These are phyloP conservation scores for Sclerotinia borealis DNA, from an alignment of 2,329 filamentous ascomycete species.

Conservation along the genomic window DNA sequence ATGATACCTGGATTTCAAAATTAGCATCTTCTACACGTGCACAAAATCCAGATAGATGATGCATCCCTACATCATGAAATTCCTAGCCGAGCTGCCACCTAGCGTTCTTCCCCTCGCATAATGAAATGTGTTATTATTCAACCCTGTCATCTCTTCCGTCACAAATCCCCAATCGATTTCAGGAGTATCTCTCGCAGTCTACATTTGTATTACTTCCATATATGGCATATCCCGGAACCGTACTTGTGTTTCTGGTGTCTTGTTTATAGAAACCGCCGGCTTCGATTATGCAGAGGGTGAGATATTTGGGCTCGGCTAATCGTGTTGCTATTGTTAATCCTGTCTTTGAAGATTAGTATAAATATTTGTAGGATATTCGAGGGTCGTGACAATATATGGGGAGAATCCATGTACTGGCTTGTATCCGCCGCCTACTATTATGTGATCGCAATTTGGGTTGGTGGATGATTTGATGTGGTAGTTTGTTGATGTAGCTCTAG, in stretches of 20 bases:
- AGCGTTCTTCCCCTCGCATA: slow-evolving; percentile 32
- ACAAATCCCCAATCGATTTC: slow-evolving; percentile 13
- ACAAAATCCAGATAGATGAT: neutral
- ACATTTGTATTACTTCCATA: neutral
- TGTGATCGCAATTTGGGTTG: neutral
- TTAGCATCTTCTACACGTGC: neutral
- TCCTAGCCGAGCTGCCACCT: slow-evolving; percentile 34
- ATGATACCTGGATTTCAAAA: neutral
- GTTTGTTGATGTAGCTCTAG: neutral
- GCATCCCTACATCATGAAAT: slow-evolving; percentile 28
- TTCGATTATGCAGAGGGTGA: neutral
- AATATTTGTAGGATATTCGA: no score
- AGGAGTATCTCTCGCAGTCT: neutral
- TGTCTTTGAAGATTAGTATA: slow-evolving; percentile 1
- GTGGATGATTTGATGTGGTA: neutral
- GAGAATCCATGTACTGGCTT: neutral
- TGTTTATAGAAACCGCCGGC: neutral
- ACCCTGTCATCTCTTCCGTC: neutral
- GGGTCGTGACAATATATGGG: neutral
- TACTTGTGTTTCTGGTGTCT: neutral
- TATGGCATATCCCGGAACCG: neutral
- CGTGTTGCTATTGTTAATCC: slow-evolving; percentile 15
- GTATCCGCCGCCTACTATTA: slow-evolving; percentile 3
- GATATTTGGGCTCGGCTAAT: neutral
- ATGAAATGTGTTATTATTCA: slow-evolving; percentile 12